Evolutionary conservation across 306 rosid species (phyloP).

Genomic region (Arachis stenosperma): DNA sequence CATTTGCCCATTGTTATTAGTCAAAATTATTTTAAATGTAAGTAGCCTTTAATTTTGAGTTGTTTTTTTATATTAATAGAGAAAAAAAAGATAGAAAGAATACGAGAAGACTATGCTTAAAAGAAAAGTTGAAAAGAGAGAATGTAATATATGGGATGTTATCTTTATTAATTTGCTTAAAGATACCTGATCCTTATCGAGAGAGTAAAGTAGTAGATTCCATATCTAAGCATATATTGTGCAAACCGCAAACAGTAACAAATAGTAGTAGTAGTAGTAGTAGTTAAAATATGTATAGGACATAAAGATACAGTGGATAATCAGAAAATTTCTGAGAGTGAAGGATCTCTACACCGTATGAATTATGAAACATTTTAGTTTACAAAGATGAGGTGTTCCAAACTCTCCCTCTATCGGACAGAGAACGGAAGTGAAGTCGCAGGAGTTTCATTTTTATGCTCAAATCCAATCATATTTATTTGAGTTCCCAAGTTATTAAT

Average conservation of each 20-base stretch:
- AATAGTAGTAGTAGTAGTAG: constrained; percentile 13
- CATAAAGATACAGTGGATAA: constrained; percentile 29
- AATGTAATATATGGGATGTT: no score
- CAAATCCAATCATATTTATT: constrained; percentile 33
- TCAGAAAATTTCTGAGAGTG: constrained; percentile 35
- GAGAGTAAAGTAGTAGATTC: neutral
- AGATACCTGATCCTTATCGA: no score
- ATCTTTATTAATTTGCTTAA: no score
- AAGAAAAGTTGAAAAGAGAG: no score
- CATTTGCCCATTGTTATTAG: no score
- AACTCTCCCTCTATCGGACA: constrained; percentile 40
- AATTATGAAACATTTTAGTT: constrained; percentile 38
- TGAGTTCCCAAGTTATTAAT: constrained; percentile 20
- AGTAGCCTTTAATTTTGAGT: no score
- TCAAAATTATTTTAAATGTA: no score
- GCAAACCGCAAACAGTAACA: neutral
- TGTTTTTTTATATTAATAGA: no score
- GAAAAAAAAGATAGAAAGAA: no score
- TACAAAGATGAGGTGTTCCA: constrained; percentile 48
- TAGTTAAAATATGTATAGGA: constrained; percentile 1
- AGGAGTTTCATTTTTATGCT: constrained; percentile 37
- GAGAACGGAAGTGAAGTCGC: constrained; percentile 31
- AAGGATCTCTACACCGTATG: constrained; percentile 20
- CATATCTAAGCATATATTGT: neutral
- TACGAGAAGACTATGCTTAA: no score